Evolutionary conservation across 805 yeast species (phyloP), one percentile per base, ranked within the genome.

Genomic region (Wickerhamomyces subpelliculosus): DNA sequence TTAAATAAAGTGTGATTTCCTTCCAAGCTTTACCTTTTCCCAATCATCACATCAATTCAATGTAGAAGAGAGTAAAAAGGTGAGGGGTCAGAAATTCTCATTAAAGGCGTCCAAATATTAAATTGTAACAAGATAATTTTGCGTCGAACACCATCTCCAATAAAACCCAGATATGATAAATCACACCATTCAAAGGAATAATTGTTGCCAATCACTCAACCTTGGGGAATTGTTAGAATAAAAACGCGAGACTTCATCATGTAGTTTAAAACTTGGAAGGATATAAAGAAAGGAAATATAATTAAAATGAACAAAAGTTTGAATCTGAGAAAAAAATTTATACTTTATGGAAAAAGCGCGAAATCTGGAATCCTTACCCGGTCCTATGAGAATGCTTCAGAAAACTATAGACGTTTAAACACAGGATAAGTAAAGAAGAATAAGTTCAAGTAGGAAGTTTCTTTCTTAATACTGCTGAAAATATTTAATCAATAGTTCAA

Each of bases 181-280:
- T 34, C 42, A 36, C 39, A 36, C 43, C 45, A 44, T 44, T 43
- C 50, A 35, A 41, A 36, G 55, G 55, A 44, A 43, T 39, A 14
- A 22, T 37, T 32, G 36, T 27, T 31, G 25, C 37, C 41, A 37
- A 16, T 33, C 44, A 39, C 52, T 50, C 55, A 51, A 50, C 57
- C 44, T 37, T 32, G 44, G 45, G 56, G 52, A 47, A 48, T 52
- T 48, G 53, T 53, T 40, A 37, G 51, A 29, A 35, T 33, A 32
- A 28, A 45, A 26, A 52, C 57, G 53, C 57, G 56, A 54, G 59
- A 53, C 38, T 54, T 54, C 59, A 54, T 54, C 59, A 54, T 52
- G 41, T 46, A 51, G 56, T 52, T 46, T 53, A 53, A 54, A 54
- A 54, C 59, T 54, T 53, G 59, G 59, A 54, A 54, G 59, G 59